Conservation (phyloP, 2,329 filamentous ascomycete species). For the Mycocentrospora acerina region DNA sequence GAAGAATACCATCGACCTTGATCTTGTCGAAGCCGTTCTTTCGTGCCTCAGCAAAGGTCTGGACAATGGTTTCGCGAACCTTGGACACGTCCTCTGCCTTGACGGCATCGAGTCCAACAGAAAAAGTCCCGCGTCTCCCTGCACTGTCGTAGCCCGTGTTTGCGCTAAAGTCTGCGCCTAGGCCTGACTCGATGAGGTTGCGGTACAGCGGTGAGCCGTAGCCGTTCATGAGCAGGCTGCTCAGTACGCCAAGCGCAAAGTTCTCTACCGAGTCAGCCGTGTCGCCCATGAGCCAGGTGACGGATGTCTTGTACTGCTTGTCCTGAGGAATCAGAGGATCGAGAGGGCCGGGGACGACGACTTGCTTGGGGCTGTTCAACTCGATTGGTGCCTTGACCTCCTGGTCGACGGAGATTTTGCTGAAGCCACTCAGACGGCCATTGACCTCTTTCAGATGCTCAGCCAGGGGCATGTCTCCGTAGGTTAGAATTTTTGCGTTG, state of each 20-base stretch:
- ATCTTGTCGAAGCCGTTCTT: conserved; percentile 80
- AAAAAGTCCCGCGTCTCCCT: conserved; percentile 78
- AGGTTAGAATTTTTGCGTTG: conserved; percentile 94
- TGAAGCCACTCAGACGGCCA: conserved; percentile 71
- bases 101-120: conserved; percentile 88
- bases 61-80: conserved; percentile 72
- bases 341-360: conserved; percentile 76
- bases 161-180: conserved; percentile 91
- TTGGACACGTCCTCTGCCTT: conserved; percentile 75
- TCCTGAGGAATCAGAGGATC: conserved; percentile 84
- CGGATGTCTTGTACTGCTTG: conserved; percentile 89
- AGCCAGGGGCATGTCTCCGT: conserved; percentile 84
- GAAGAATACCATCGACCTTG: conserved; percentile 91
- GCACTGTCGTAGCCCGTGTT: conserved; percentile 90
- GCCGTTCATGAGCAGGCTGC: conserved; percentile 83
- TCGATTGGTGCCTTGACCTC: conserved; percentile 76
- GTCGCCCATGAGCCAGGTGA: conserved; percentile 89
- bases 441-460: conserved; percentile 81
- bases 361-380: conserved; percentile 66
- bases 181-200: conserved; percentile 81
- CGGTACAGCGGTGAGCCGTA: conserved; percentile 94
- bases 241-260: conserved; percentile 80
- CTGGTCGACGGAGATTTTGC: conserved; percentile 67
- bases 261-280: conserved; percentile 81
- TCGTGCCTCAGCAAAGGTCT: conserved; percentile 69